Evolutionary conservation across 768 basidiomycete genomes (phyloP).

Genomic region (Boletus fagicola): DNA sequence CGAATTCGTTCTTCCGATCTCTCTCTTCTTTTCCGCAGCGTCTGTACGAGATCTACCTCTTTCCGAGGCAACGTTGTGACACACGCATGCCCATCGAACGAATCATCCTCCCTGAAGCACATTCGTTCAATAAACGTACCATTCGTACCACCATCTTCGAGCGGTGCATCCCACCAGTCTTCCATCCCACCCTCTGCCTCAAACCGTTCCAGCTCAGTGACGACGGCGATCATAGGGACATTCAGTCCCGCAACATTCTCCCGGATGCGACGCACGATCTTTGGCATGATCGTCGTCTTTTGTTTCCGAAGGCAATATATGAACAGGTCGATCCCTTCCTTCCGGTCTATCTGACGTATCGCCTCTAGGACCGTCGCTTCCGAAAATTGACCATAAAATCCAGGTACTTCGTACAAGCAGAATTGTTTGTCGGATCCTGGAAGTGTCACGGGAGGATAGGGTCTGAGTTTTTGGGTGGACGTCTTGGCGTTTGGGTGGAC

Average conservation of each 20-base stretch:
- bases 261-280: conserved; percentile 7
- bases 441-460: neutral
- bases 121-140: conserved; percentile 26
- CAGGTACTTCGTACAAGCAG: conserved; percentile 25
- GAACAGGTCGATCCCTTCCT: conserved; percentile 22
- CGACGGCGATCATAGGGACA: conserved; percentile 26
- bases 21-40: conserved; percentile 22
- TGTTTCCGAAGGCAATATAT: conserved; percentile 26
- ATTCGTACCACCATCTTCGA: conserved; percentile 23
- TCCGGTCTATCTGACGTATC: conserved; percentile 15
- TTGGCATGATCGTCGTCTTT: conserved; percentile 15
- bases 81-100: conserved; percentile 38
- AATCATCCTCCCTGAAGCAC: conserved; percentile 20
- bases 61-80: conserved; percentile 33
- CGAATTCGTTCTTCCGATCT: conserved; percentile 14
- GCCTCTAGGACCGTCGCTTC: conserved; percentile 14
- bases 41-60: conserved; percentile 11
- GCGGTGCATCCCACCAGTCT: conserved; percentile 28
- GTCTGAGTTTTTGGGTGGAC: neutral
- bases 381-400: conserved; percentile 11
- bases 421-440: conserved; percentile 1
- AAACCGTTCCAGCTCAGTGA: conserved; percentile 27
- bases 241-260: neutral
- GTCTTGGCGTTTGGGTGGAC: conserved; percentile 12
- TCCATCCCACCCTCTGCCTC: conserved; percentile 25